Percentiles rank a stretch among this genome's conserved stretches.
These are phyloP conservation scores for Actinomucor elegans DNA, from an alignment of 371 early-diverging fungal genomes.

Conservation along the genomic window DNA sequence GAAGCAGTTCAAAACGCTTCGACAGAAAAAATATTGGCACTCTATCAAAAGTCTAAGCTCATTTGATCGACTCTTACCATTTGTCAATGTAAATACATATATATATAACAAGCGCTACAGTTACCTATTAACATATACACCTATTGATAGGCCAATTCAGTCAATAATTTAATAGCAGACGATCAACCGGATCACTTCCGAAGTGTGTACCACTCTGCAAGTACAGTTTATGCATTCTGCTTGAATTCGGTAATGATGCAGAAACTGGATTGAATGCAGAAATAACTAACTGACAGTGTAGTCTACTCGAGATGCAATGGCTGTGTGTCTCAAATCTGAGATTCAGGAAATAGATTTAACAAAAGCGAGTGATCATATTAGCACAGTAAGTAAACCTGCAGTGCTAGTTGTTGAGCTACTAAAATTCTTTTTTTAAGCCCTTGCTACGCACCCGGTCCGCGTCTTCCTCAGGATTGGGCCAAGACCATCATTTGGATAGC, in stretches of 20 bases:
- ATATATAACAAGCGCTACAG: too few relatives aligned
- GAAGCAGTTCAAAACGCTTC: constrained; percentile 38
- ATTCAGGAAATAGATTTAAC: constrained; percentile 57
- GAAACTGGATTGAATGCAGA: not conserved
- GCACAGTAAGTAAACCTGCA: constrained; percentile 16
- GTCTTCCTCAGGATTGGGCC: constrained; percentile 26
- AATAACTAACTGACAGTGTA: not conserved
- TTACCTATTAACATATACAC: not conserved
- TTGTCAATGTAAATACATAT: constrained; percentile 35
- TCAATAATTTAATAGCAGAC: constrained; percentile 33
- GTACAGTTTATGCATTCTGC: constrained; percentile 39
- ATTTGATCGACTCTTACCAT: constrained; percentile 50
- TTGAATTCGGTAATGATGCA: constrained; percentile 32
- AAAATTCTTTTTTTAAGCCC: constrained; percentile 5
- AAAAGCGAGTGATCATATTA: constrained; percentile 16
- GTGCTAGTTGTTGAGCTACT: not conserved
- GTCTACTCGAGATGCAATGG: constrained; percentile 37
- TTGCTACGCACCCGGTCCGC: constrained; percentile 29
- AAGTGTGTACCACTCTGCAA: constrained; percentile 35
- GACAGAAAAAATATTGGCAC: constrained; percentile 61
- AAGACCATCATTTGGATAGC: constrained; percentile 32
- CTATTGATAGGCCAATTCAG: constrained; percentile 4
- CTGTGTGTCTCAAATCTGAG: constrained; percentile 56
- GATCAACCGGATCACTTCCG: constrained; percentile 23
- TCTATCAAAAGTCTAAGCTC: constrained; percentile 49